These are phyloP conservation scores for Amanita jacksonii DNA, from an alignment of 768 basidiomycete species.

Conservation along the genomic window DNA sequence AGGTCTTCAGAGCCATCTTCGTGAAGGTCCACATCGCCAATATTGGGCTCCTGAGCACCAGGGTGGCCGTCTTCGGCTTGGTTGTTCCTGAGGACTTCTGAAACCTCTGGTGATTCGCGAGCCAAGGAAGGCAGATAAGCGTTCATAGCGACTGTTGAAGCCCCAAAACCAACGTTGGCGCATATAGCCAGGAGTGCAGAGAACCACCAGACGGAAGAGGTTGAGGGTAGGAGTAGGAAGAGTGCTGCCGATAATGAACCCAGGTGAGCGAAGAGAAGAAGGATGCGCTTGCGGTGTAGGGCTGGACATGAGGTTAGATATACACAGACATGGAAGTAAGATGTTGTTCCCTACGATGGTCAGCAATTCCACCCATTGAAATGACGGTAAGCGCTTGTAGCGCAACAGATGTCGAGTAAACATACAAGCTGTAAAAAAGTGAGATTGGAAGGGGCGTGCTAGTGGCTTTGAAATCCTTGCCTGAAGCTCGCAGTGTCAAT, in stretches of 20 bases:
- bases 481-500: conserved; percentile 90
- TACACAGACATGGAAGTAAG: not conserved
- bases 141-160: conserved; percentile 83
- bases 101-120: conserved; percentile 52
- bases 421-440: conserved; percentile 56
- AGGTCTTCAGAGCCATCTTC: conserved; percentile 20
- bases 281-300: conserved; percentile 69
- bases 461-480: conserved; percentile 27
- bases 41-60: not conserved
- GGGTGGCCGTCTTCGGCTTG: not conserved
- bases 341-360: conserved; percentile 60
- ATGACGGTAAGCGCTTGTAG: conserved; percentile 92
- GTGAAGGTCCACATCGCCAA: conserved; percentile 13
- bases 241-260: conserved; percentile 61
- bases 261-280: conserved; percentile 62
- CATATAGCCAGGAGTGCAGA: conserved; percentile 61
- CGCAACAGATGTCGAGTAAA: conserved; percentile 81
- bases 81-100: conserved; percentile 27
- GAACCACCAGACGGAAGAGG: conserved; percentile 60
- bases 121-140: conserved; percentile 76
- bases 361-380: conserved; percentile 87
- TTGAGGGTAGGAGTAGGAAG: conserved; percentile 68
- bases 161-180: conserved; percentile 83
- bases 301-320: conserved; percentile 16
- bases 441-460: not conserved